Evolutionary conservation across 352 stramenopile species (phyloP), one percentile per base, ranked within the genome.

Genomic region (Blastocystis sp.): DNA sequence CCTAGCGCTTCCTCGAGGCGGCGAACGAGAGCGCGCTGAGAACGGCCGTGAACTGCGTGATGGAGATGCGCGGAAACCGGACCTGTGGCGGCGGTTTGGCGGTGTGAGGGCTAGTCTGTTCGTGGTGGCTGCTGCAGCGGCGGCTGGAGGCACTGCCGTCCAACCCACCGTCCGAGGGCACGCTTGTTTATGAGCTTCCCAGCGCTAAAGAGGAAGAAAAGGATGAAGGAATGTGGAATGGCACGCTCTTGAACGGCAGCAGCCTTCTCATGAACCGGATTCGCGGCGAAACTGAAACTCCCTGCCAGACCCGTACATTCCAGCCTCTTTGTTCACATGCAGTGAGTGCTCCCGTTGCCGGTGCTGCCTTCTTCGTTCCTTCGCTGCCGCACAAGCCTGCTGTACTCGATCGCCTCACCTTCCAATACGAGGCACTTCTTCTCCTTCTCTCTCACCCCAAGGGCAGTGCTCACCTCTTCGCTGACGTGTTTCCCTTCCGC

Each of bases 11-110:
- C 38, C 9, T 69, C 14, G 19, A 57, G 10, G 40, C 28, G 11
- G 74, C 38, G 11, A 84, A 84, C 69, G 9, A 84, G 21, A 52
- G 38, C 61, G 40, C 21, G 21, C 54, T 84, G 14, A 38, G 66
- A 38, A 43, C 48, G 11, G 74, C 74, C 14, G 57, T 84, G 48
- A 84, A 84, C 61, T 68, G 52, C 48, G n/a, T 70, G 34, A 38
- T 84, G 60, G 74, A 84, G 74, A 43, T 68, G 19, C 3, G 24
- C 4, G 28, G 57, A 19, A 57, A 84, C 45, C 1, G 34, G 57
- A 42, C n/a, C 11, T 84, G 74, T 84, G 40, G 74, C 3, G 21
- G 17, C 10, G 17, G 10, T 10, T 43, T 66, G n/a, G 45, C 43
- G n/a, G 38, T 64, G 24, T 60, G 24, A 79, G 24, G 40, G 34